Percentiles rank a stretch among this genome's conserved stretches.
Evolutionary conservation across 495 filamentous ascomycete genomes (phyloP).

Genomic region (Neohortaea acidophila): DNA sequence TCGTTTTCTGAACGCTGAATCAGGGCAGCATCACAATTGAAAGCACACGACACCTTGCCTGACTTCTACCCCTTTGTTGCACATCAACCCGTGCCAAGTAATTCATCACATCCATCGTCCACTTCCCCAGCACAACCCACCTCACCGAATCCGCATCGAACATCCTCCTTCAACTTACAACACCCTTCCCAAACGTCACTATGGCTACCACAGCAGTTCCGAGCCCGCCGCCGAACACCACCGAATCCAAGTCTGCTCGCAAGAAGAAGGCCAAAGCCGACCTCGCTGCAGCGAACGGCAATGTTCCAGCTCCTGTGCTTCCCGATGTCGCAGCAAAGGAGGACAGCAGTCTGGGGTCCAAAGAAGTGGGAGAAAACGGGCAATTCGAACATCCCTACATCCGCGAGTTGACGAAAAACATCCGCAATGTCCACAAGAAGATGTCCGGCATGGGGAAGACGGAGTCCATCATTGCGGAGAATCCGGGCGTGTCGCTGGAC

Average conservation of each 20-base stretch:
- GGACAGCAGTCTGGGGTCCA: constrained; percentile 18
- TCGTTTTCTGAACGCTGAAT: too few relatives aligned
- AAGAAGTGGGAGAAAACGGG: constrained; percentile 40
- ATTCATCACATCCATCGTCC: too few relatives aligned
- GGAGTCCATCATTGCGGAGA: constrained; percentile 60
- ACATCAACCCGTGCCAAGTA: too few relatives aligned
- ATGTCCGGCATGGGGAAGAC: constrained; percentile 70
- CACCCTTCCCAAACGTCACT: background rate
- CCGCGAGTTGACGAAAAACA: constrained; percentile 76
- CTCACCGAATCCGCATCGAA: too few relatives aligned
- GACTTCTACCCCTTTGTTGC: too few relatives aligned
- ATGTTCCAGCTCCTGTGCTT: constrained; percentile 13
- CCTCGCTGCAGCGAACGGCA: constrained; percentile 12
- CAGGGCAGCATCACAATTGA: too few relatives aligned
- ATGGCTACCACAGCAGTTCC: constrained; percentile 13
- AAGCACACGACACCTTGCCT: too few relatives aligned
- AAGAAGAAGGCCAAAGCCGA: constrained; percentile 32
- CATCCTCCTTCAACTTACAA: too few relatives aligned
- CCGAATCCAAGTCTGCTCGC: constrained; percentile 27
- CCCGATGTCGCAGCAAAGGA: constrained; percentile 13
- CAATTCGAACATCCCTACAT: constrained; percentile 55
- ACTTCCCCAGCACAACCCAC: too few relatives aligned
- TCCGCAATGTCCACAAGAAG: constrained; percentile 79
- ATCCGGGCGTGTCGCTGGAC: constrained; percentile 61
- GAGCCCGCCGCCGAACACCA: constrained; percentile 16